phyloP scores from a whole-genome alignment of 495 filamentous ascomycete species.

The Penicillium goetzii region DNA sequence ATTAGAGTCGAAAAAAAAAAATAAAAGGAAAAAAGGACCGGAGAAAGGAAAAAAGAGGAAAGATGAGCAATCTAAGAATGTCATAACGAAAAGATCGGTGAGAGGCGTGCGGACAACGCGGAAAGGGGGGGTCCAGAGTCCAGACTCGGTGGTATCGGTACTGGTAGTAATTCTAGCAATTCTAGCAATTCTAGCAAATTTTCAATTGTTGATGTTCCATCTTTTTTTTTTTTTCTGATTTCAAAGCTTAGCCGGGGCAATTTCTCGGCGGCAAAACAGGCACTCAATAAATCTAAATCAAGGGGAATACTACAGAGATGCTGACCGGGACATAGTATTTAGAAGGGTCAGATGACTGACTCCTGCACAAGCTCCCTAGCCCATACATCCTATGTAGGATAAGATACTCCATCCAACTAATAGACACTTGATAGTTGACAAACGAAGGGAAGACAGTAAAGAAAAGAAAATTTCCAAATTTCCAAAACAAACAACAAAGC shows the following conservation, averaged over 20 bases:
- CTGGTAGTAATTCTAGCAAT: not conserved
- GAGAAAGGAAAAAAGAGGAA: not conserved
- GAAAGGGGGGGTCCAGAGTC: not conserved
- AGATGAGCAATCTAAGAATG: not conserved
- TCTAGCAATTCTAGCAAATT: not conserved
- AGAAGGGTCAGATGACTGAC: slow-evolving; percentile 8
- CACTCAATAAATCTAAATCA: not conserved
- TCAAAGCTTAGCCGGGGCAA: not conserved
- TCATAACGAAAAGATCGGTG: slow-evolving; percentile 2
- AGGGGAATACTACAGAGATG: not conserved
- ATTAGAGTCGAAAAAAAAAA: not conserved
- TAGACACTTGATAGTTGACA: not conserved
- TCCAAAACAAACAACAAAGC: not conserved
- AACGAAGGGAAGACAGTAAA: not conserved
- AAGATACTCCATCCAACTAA: not conserved
- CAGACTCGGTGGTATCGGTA: not conserved
- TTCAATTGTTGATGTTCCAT: not conserved
- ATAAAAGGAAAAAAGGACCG: not conserved
- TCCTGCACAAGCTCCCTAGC: not conserved
- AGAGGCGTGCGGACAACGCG: not conserved
- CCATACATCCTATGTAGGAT: not conserved
- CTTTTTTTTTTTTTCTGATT: too few relatives aligned
- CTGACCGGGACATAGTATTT: not conserved
- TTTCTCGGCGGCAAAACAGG: slow-evolving; percentile 7
- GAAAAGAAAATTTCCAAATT: not conserved